A percentile compares a stretch with the other conserved stretches of the same genome.
These are phyloP conservation scores for Teunomyces tritomae DNA, from an alignment of 805 yeast species.

Conservation along the genomic window DNA sequence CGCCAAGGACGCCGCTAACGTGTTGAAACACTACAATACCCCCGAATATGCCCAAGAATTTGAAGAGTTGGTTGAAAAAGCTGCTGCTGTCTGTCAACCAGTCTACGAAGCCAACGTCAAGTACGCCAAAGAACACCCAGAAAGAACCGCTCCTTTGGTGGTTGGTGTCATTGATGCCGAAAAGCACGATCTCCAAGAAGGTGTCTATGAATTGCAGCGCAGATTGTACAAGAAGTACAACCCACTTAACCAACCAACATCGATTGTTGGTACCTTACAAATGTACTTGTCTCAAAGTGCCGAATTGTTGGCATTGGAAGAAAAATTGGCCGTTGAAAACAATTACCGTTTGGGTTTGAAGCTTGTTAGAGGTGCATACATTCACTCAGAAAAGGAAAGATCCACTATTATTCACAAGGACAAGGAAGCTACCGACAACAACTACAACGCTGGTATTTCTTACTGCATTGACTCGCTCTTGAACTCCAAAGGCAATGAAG, in stretches of 20 bases:
- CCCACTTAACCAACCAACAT: conserved; percentile 51
- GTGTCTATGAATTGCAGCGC: conserved; percentile 88
- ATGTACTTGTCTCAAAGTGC: conserved; percentile 80
- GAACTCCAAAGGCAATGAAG: conserved; percentile 39
- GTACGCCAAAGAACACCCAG: conserved; percentile 53
- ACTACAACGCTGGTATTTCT: conserved; percentile 69
- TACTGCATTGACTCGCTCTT: conserved; percentile 59
- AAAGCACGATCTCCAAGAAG: conserved; percentile 81
- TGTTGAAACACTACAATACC: conserved; percentile 57
- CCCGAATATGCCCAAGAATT: conserved; percentile 44
- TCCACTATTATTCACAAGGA: conserved; percentile 63
- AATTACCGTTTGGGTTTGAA: conserved; percentile 79
- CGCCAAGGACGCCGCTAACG: conserved; percentile 70
- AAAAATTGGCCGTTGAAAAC: conserved; percentile 56
- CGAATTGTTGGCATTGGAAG: conserved; percentile 59
- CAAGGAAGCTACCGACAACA: conserved; percentile 75
- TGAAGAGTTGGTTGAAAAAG: conserved; percentile 60
- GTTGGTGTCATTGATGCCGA: conserved; percentile 89
- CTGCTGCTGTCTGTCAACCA: conserved; percentile 59
- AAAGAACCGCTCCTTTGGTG: conserved; percentile 68
- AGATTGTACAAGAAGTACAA: conserved; percentile 73
- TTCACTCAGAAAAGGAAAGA: conserved; percentile 83
- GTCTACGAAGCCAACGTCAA: conserved; percentile 51
- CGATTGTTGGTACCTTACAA: conserved; percentile 89
- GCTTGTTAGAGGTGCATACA: conserved; percentile 92